Percentiles rank a stretch among this genome's conserved stretches.
These are phyloP conservation scores for Pirum gemmata DNA, from an alignment of 78 protist species.

Conservation along the genomic window DNA sequence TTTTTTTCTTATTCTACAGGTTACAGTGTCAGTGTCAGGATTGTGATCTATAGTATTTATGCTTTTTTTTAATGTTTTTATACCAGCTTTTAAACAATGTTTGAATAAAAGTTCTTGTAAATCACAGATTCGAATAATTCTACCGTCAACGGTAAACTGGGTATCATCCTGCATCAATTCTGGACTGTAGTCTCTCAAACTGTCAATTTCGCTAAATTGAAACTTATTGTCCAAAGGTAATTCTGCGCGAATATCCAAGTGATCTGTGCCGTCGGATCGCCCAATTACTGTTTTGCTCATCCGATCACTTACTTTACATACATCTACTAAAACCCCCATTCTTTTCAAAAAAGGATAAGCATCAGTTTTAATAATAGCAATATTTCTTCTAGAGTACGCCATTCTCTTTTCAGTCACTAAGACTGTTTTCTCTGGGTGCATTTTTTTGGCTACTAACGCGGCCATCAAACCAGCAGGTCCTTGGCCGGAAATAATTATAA, in stretches of 20 bases:
- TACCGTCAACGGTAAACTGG: neutral
- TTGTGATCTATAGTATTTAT: neutral
- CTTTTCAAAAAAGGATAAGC: neutral
- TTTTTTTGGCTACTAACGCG: neutral
- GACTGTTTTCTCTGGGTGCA: neutral
- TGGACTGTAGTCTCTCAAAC: neutral
- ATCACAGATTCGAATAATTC: neutral
- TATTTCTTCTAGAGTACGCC: neutral
- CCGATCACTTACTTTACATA: neutral
- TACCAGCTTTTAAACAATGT: neutral
- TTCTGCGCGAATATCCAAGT: neutral
- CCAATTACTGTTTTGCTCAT: neutral
- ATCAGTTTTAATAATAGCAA: neutral
- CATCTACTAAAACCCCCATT: neutral
- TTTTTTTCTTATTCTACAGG: neutral
- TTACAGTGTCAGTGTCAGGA: neutral
- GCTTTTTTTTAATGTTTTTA: neutral
- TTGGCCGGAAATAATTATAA: neutral
- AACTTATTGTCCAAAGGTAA: neutral
- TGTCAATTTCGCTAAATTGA: neutral
- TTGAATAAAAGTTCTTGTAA: neutral
- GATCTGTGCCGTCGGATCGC: neutral
- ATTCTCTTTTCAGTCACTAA: neutral
- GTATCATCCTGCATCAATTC: neutral
- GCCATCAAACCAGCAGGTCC: neutral